Evolutionary conservation across 331 rosid species (phyloP).

Genomic region (Quercus lobata): DNA sequence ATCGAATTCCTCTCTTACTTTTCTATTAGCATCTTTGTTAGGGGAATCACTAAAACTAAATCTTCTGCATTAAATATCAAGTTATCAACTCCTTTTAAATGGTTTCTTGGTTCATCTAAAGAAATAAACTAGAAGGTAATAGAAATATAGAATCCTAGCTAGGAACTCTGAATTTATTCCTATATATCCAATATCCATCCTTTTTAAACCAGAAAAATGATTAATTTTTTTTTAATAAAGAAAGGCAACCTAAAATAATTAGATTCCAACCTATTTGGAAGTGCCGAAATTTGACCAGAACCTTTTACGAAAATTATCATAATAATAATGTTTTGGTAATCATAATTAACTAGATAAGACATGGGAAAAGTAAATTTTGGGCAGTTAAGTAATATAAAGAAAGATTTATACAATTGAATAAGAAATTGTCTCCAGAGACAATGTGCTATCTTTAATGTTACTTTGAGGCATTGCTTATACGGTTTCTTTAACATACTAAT

Average conservation of each 20-base stretch:
- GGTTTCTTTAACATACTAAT: slow-evolving; percentile 27
- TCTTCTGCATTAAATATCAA: background rate
- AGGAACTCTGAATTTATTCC: background rate
- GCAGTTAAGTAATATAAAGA: slow-evolving; percentile 20
- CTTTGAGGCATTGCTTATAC: slow-evolving; percentile 32
- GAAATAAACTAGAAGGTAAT: background rate
- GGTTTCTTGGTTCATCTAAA: background rate
- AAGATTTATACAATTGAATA: slow-evolving; percentile 23
- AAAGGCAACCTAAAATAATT: slow-evolving; percentile 14
- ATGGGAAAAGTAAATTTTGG: slow-evolving; percentile 29
- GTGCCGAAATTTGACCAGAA: slow-evolving; percentile 46
- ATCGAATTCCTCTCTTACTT: slow-evolving; percentile 9
- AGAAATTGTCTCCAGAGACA: slow-evolving; percentile 22
- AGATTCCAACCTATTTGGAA: slow-evolving; percentile 73
- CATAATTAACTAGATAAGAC: slow-evolving; percentile 35
- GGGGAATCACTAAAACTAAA: background rate
- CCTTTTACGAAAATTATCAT: slow-evolving; percentile 34
- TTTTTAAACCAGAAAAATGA: background rate
- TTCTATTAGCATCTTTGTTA: slow-evolving; percentile 15
- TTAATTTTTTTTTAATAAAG: background rate
- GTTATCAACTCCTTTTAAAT: background rate
- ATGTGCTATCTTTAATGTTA: slow-evolving; percentile 28
- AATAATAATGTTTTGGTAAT: slow-evolving; percentile 27
- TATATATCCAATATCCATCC: background rate
- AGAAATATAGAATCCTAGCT: background rate